Conservation (phyloP, 2,329 filamentous ascomycete species). For the Cercospora berteroae region DNA sequence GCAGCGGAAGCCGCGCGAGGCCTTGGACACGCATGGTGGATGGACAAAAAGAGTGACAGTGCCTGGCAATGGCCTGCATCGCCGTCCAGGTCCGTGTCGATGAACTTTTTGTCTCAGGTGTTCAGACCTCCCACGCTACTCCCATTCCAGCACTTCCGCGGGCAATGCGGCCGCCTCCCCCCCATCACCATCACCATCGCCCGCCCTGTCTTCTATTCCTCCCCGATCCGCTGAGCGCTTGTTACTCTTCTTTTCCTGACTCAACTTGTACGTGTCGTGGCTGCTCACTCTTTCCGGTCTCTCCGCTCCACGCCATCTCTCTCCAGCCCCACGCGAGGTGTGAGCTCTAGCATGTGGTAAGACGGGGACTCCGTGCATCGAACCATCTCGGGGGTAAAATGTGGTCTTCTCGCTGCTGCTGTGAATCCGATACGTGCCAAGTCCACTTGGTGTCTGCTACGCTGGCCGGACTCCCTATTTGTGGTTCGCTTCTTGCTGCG, state of each 20-base stretch:
- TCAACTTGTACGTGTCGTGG: background rate
- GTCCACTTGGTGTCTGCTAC: background rate
- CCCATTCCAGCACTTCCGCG: constrained; percentile 1
- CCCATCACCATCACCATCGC: background rate
- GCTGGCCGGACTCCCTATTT: background rate
- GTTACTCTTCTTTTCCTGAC: background rate
- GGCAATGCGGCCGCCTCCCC: background rate
- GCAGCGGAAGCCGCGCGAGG: constrained; percentile 34
- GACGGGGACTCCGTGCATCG: background rate
- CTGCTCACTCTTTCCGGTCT: background rate
- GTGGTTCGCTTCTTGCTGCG: background rate
- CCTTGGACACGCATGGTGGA: constrained; percentile 22
- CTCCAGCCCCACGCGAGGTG: background rate
- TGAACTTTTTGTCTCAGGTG: constrained; percentile 7
- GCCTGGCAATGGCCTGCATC: background rate
- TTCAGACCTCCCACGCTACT: background rate
- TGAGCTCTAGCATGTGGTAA: background rate
- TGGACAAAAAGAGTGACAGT: constrained; percentile 1
- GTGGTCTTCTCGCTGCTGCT: background rate
- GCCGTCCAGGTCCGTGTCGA: background rate
- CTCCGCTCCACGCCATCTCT: background rate
- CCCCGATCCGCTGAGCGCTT: background rate
- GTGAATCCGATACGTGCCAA: background rate
- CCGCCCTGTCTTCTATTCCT: background rate
- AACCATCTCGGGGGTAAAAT: background rate